A percentile compares a stretch with the other conserved stretches of the same genome.
Evolutionary conservation across 2,329 filamentous ascomycete genomes (phyloP).

Genomic region (Botrytis porri): DNA sequence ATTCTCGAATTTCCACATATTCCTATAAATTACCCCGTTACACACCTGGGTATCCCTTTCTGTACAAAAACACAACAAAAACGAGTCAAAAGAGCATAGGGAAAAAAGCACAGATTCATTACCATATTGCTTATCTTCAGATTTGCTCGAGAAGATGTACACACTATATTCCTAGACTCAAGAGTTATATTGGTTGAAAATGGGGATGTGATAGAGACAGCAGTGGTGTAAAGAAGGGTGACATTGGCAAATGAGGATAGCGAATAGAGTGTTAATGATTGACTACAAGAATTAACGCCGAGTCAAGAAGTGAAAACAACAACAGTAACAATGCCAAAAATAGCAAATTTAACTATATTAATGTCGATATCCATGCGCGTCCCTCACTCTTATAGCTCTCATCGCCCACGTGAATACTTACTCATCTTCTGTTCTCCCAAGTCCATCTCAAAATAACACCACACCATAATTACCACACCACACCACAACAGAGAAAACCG

Average conservation of each 20-base stretch:
- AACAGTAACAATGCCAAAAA: background rate
- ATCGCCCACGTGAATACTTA: background rate
- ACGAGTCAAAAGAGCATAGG: no score
- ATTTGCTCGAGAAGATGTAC: no score
- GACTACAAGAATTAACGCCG: no score
- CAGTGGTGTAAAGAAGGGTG: no score
- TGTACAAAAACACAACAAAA: no score
- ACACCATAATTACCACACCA: no score
- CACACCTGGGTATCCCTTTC: no score
- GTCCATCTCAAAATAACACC: background rate
- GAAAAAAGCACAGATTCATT: background rate
- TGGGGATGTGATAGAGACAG: accelerated
- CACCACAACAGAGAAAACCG: background rate
- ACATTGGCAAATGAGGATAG: no score
- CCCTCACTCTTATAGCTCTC: background rate
- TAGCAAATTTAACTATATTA: background rate
- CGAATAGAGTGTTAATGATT: accelerated
- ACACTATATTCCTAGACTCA: no score
- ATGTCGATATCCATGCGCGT: background rate
- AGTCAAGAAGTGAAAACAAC: background rate
- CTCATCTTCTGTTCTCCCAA: background rate
- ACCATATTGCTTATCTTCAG: background rate
- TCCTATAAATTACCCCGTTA: background rate
- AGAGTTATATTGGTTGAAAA: no score
- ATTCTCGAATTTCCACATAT: background rate